Conservation (phyloP, 2,329 filamentous ascomycete species). For the Cladosporium sp. region DNA sequence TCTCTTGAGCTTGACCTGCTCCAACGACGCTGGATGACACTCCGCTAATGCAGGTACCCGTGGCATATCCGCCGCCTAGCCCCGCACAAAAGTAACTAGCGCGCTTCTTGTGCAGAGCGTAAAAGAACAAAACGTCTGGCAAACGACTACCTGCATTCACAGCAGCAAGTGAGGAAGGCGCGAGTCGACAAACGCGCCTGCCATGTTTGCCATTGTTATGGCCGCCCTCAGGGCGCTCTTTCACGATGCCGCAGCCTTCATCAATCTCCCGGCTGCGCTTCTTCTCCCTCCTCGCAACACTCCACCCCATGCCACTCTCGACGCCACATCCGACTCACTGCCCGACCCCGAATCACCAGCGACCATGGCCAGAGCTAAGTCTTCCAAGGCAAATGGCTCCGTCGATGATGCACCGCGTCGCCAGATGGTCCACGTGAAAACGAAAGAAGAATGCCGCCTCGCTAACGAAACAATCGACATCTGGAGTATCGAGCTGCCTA, state of each 20-base stretch:
- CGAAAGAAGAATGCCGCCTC: conserved; percentile 48
- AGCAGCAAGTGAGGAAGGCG: conserved; percentile 14
- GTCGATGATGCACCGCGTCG: conserved; percentile 17
- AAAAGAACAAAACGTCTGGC: not conserved
- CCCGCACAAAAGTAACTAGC: no score
- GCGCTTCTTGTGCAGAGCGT: not conserved
- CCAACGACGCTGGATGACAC: no score
- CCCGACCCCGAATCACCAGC: conserved; percentile 14
- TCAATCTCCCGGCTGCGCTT: conserved; percentile 11
- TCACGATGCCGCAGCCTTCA: conserved; percentile 13
- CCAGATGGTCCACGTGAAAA: conserved; percentile 41
- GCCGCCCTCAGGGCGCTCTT: conserved; percentile 16
- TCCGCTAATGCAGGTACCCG: conserved; percentile 11
- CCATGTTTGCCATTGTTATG: conserved; percentile 14
- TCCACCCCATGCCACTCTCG: conserved; percentile 16
- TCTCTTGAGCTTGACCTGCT: not conserved
- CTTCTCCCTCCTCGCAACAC: conserved; percentile 15
- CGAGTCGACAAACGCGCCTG: conserved; percentile 12
- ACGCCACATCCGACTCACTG: conserved; percentile 20
- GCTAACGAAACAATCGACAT: conserved; percentile 53
- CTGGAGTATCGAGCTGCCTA: conserved; percentile 68
- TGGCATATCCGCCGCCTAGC: not conserved
- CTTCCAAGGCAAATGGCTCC: conserved; percentile 6
- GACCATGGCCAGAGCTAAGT: conserved; percentile 16
- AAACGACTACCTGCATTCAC: not conserved